A percentile compares a stretch with the other conserved stretches of the same genome.
Evolutionary conservation across 106 monocot genomes (phyloP).

Genomic region (Platanthera zijinensis): DNA sequence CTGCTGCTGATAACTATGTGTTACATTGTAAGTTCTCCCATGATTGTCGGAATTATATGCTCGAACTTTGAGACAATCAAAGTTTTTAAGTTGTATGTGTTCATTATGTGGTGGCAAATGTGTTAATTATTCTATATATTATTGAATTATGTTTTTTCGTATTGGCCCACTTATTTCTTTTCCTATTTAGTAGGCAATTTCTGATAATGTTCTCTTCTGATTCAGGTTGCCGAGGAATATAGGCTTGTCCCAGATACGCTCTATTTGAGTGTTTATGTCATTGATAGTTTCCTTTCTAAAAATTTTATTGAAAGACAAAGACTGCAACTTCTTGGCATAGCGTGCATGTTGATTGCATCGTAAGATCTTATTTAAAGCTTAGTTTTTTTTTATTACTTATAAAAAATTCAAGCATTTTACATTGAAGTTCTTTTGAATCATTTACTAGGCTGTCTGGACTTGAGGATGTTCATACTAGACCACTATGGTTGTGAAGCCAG

Average conservation of each 20-base stretch:
- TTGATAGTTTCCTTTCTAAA: conserved; percentile 42
- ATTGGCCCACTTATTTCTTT: not conserved
- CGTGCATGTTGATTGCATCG: conserved; percentile 54
- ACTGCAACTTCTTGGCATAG: conserved; percentile 49
- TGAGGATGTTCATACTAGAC: not conserved
- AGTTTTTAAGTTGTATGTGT: not conserved
- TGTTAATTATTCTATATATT: not conserved
- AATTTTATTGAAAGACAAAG: conserved; percentile 47
- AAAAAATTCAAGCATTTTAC: not conserved
- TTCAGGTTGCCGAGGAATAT: conserved; percentile 92
- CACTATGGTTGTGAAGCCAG: not conserved
- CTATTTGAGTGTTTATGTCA: conserved; percentile 36
- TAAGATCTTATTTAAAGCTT: conserved; percentile 14
- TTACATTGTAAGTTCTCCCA: not conserved
- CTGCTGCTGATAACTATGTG: not conserved
- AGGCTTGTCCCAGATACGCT: conserved; percentile 89
- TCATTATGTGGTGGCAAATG: not conserved
- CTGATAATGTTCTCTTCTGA: not conserved
- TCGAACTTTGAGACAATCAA: not conserved
- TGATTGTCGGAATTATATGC: not conserved
- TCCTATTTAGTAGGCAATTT: not conserved
- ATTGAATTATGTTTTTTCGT: not conserved
- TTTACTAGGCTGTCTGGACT: not conserved
- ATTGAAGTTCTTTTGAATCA: not conserved
- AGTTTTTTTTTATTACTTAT: too few relatives aligned